Evolutionary conservation across 2,329 filamentous ascomycete genomes (phyloP), one percentile per base, ranked within the genome.

Genomic region (Anisogramma anomala): DNA sequence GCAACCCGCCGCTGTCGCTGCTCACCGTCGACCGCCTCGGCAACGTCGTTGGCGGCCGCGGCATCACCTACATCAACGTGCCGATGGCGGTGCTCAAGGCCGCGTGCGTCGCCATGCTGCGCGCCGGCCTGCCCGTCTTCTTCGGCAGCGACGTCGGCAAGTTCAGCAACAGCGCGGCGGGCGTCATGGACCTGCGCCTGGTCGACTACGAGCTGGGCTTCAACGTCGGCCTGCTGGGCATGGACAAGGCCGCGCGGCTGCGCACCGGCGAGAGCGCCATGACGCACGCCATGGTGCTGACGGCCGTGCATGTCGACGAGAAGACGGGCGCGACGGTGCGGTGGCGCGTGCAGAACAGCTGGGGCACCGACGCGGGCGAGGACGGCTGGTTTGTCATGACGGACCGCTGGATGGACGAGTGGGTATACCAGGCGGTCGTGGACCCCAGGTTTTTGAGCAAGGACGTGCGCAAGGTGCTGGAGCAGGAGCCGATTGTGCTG

Each of bases 251-350:
- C 1, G 73, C 85, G 52, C 67, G 86, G 3, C 64, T 94, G 33
- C 67, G 73, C 52, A 80, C 79, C 0, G 78, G 83, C 9, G 86
- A 93, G 62, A 81, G 74, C 40, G 71, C 75, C 37, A 93, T 94
- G 86, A 94, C 86, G 1, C 87, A 94, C 54, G 87, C 87, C 4
- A 94, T 94, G 87, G 84, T 93, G 0, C 62, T 94, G 47, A 94
- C 85, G 2, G 87, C 77, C 1, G 87, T 94, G 33, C 86, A 94
- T 55, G 58, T 93, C 3, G 79, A 83, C 45, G 66, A 71, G 20
- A 62, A 74, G 45, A 62, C 58, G 1, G 78, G 75, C 1, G 72
- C 76, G 59, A 69, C 77, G 2, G 73, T 86, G 1, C 67, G 86
- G 33, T 94, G 87, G 87, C 68, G 85, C 40, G 84, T 94, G 6